These are phyloP conservation scores for Tricholoma furcatifolium DNA, from an alignment of 768 basidiomycete species.

Conservation along the genomic window DNA sequence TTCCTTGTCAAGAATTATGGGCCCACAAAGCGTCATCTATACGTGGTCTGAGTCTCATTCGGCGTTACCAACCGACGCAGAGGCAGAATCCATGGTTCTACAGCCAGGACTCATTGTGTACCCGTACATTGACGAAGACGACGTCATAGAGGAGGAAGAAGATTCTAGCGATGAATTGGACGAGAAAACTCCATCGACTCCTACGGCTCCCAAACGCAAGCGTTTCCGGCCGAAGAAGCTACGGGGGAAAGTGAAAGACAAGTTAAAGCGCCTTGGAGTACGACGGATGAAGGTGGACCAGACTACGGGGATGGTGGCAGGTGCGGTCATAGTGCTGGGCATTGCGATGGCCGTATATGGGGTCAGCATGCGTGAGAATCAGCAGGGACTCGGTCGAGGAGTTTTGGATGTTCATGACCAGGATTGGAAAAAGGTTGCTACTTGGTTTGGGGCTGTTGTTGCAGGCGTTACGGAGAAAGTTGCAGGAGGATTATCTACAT, in stretches of 20 bases:
- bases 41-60: slow-evolving; percentile 62
- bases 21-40: slow-evolving; percentile 72
- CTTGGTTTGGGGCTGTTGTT: slow-evolving; percentile 28
- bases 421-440: slow-evolving; percentile 26
- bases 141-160: slow-evolving; percentile 16
- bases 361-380: slow-evolving; percentile 28
- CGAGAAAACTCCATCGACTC: slow-evolving; percentile 4
- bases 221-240: slow-evolving; percentile 12
- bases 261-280: slow-evolving; percentile 17
- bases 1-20: slow-evolving; percentile 60
- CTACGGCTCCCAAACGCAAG: slow-evolving; percentile 13
- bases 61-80: slow-evolving; percentile 48
- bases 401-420: slow-evolving; percentile 22
- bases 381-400: slow-evolving; percentile 12
- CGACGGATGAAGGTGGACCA: slow-evolving; percentile 27
- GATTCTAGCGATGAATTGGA: slow-evolving; percentile 18
- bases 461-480: slow-evolving; percentile 23
- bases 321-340: slow-evolving; percentile 68
- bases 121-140: slow-evolving; percentile 39
- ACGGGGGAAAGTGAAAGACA: slow-evolving; percentile 18
- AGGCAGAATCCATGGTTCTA: slow-evolving; percentile 60
- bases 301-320: slow-evolving; percentile 51
- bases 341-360: slow-evolving; percentile 67
- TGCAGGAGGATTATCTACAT: slow-evolving; percentile 6
- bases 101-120: slow-evolving; percentile 57